These are phyloP conservation scores for Telopea speciosissima DNA, from an alignment of 177 flowering plant genomes.

Conservation along the genomic window DNA sequence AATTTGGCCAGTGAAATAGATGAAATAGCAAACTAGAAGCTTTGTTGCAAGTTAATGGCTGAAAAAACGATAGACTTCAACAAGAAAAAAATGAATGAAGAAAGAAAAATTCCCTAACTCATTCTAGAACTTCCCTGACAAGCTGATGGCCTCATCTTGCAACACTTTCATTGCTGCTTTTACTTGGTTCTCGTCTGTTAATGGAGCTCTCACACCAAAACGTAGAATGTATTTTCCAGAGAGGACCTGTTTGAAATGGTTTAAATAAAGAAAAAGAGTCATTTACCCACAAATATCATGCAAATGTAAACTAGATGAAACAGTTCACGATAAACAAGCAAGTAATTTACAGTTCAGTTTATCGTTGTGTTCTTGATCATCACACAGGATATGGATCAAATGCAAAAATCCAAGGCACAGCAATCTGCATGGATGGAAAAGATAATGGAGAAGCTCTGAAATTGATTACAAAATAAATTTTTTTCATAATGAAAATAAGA, in stretches of 20 bases:
- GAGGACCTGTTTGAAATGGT: conserved; percentile 47
- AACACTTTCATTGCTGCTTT: conserved; percentile 67
- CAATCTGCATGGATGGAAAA: conserved; percentile 57
- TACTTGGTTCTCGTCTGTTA: conserved; percentile 81
- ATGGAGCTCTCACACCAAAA: conserved; percentile 78
- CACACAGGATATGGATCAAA: conserved; percentile 43
- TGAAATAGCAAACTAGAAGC: not conserved
- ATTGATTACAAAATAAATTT: too few species aligned
- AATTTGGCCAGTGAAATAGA: not conserved
- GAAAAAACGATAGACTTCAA: not conserved
- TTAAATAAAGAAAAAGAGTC: not conserved
- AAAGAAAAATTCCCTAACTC: not conserved
- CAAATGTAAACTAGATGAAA: not conserved
- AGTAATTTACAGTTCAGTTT: conserved; percentile 60
- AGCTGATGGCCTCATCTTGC: conserved; percentile 56
- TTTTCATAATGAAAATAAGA: too few species aligned
- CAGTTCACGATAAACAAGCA: conserved; percentile 49
- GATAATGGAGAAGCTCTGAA: too few species aligned
- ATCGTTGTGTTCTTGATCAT: conserved; percentile 35
- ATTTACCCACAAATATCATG: not conserved
- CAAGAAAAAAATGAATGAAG: not conserved
- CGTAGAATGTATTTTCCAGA: conserved; percentile 65
- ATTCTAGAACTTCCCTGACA: conserved; percentile 22
- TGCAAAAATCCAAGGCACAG: conserved; percentile 65
- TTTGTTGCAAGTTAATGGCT: not conserved